phyloP scores from a whole-genome alignment of 768 basidiomycete species.

The Lanmaoa pseudosensibilis region DNA sequence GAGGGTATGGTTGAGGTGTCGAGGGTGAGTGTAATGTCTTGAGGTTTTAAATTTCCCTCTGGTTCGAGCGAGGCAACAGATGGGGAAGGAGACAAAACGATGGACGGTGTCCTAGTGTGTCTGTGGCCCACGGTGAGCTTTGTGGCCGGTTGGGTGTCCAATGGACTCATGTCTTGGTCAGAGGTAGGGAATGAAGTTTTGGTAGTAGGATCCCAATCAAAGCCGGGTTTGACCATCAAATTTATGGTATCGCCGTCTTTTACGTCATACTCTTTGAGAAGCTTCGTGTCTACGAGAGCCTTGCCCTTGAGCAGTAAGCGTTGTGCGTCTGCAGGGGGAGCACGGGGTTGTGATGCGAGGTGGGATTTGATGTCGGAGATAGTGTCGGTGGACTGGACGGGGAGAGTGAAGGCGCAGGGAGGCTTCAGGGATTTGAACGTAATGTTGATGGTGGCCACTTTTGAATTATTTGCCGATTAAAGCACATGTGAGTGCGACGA shows the following conservation, averaged over 20 bases:
- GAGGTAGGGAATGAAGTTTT: conserved; percentile 32
- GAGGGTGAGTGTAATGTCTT: conserved; percentile 68
- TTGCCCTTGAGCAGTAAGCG: conserved; percentile 93
- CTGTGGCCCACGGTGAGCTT: conserved; percentile 35
- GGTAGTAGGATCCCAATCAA: conserved; percentile 62
- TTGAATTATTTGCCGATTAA: conserved; percentile 9
- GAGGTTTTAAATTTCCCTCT: conserved; percentile 42
- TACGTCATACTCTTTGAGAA: conserved; percentile 88
- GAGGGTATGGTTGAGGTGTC: conserved; percentile 54
- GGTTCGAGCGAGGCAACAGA: conserved; percentile 43
- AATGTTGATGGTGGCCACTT: conserved; percentile 48
- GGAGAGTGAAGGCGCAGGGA: conserved; percentile 67
- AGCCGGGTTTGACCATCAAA: conserved; percentile 81
- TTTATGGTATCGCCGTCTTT: conserved; percentile 80
- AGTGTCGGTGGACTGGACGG: conserved; percentile 78
- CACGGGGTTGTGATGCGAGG: conserved; percentile 62
- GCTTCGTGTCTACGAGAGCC: conserved; percentile 82
- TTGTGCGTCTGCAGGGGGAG: conserved; percentile 79
- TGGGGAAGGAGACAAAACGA: conserved; percentile 76
- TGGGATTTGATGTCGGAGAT: conserved; percentile 77
- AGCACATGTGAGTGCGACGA: conserved; percentile 1
- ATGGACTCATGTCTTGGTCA: conserved; percentile 18
- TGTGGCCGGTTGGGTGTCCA: conserved; percentile 24
- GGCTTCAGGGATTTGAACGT: conserved; percentile 94
- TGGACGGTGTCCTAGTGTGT: conserved; percentile 72